Conservation (phyloP, 2,329 filamentous ascomycete genomes). For the Penicillium sp. region DNA sequence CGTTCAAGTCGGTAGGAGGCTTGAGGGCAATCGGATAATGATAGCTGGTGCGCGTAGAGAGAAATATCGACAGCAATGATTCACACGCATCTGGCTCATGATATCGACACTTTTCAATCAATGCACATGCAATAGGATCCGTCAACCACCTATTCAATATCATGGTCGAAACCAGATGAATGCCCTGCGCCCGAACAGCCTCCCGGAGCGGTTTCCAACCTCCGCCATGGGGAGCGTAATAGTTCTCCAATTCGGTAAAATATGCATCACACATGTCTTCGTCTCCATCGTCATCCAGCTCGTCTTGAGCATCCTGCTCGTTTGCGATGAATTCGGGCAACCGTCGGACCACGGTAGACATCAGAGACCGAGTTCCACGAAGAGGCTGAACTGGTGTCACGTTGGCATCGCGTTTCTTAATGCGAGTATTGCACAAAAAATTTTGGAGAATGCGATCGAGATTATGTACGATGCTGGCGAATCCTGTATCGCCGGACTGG, state of each 20-base stretch:
- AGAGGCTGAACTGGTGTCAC: constrained; percentile 2
- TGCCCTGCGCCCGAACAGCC: constrained; percentile 44
- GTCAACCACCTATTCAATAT: constrained; percentile 41
- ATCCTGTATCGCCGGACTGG: constrained; percentile 34
- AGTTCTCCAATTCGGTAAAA: constrained; percentile 45
- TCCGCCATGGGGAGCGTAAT: constrained; percentile 37
- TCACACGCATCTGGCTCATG: constrained; percentile 42
- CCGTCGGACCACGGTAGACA: constrained; percentile 39
- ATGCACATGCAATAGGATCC: constrained; percentile 31
- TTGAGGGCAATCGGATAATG: constrained; percentile 34
- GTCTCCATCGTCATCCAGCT: constrained; percentile 34
- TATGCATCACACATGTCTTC: constrained; percentile 46
- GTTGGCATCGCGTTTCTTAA: constrained; percentile 8
- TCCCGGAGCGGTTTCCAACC: constrained; percentile 46
- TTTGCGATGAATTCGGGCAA: constrained; percentile 43
- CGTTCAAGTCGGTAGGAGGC: constrained; percentile 15
- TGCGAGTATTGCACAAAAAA: constrained; percentile 39
- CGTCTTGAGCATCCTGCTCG: constrained; percentile 40
- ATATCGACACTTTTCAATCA: constrained; percentile 36
- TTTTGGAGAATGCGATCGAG: constrained; percentile 40
- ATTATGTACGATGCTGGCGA: constrained; percentile 39
- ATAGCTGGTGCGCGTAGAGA: constrained; percentile 31
- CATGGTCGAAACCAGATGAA: constrained; percentile 41
- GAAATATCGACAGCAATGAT: constrained; percentile 35
- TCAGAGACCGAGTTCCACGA: constrained; percentile 38